Percentiles rank a stretch among this genome's conserved stretches.
phyloP scores from a whole-genome alignment of 129 eudicot species.

The sunflower (Helianthus annuus) region DNA sequence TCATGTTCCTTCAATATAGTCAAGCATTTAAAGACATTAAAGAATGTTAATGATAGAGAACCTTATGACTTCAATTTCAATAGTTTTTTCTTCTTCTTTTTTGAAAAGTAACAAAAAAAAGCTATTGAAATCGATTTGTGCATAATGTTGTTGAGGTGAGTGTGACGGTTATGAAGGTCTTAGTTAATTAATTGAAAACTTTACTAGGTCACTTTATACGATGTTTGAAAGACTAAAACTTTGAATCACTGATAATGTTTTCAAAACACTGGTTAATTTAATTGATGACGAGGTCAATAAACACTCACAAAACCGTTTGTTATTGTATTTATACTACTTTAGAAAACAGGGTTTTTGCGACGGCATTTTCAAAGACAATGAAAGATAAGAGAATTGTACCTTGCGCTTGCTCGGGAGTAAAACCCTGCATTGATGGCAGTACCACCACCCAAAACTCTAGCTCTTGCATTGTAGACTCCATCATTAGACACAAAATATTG shows the following conservation, averaged over 20 bases:
- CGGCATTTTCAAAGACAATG: background rate
- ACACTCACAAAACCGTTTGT: background rate
- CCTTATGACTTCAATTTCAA: background rate
- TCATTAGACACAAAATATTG: conserved; percentile 83
- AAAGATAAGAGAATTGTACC: conserved; percentile 48
- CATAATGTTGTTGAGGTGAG: background rate
- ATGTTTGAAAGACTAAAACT: too few relatives aligned
- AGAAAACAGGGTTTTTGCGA: background rate
- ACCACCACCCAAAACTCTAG: conserved; percentile 93
- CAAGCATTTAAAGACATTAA: background rate
- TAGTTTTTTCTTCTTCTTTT: background rate
- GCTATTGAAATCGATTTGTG: background rate
- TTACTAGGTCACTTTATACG: background rate
- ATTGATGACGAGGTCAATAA: background rate
- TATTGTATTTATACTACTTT: too few relatives aligned
- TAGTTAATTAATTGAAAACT: background rate
- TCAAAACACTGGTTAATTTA: too few relatives aligned
- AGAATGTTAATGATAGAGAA: conserved; percentile 1
- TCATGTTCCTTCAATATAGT: conserved; percentile 2
- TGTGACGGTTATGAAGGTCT: background rate
- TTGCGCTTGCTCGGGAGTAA: conserved; percentile 83
- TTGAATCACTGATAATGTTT: too few relatives aligned
- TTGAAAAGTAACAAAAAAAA: too few relatives aligned
- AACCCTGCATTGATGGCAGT: conserved; percentile 92
- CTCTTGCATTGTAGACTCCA: conserved; percentile 88